phyloP scores from a whole-genome alignment of 208 protist genomes.

The Trypanosoma cruzi region DNA sequence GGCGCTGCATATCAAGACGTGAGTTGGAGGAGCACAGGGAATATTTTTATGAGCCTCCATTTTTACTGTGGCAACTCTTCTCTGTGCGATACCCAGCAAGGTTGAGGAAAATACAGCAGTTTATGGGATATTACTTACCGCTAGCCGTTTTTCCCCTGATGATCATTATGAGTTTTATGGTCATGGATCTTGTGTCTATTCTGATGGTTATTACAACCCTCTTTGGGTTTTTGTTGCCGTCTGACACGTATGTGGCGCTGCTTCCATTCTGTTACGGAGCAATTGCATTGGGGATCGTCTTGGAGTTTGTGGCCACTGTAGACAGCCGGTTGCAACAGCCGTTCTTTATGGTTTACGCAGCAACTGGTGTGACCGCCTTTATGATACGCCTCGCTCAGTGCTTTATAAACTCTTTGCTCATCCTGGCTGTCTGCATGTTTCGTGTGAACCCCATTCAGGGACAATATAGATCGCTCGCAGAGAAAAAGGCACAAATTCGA shows the following conservation, averaged over 20 bases:
- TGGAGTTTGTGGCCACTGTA: constrained; percentile 13
- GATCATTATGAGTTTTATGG: constrained; percentile 4
- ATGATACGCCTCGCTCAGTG: constrained; percentile 1
- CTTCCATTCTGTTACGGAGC: constrained; percentile 3
- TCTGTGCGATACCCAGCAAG: constrained; percentile 2
- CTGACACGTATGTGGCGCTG: constrained; percentile 4
- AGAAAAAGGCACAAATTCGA: constrained; percentile 25
- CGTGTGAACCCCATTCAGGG: constrained; percentile 1
- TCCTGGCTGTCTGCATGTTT: constrained; percentile 7
- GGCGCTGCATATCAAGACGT: constrained; percentile 3
- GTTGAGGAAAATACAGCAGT: constrained; percentile 12
- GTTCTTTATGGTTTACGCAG: constrained; percentile 10
- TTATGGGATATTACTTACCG: constrained; percentile 14
- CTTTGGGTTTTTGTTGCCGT: constrained; percentile 4
- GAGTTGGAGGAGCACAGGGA: constrained; percentile 12
- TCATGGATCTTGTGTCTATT: constrained; percentile 22
- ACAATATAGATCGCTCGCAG: constrained; percentile 5
- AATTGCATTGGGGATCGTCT: constrained; percentile 4
- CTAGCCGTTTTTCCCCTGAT: background rate
- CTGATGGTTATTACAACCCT: constrained; percentile 21
- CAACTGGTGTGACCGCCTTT: background rate
- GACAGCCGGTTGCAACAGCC: constrained; percentile 1
- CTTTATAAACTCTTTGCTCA: background rate
- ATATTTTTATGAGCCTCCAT: constrained; percentile 13
- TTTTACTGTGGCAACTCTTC: constrained; percentile 18